Conservation (phyloP, 225 moss, liverwort and hornwort genomes). For the Thuidium tamariscinum region DNA sequence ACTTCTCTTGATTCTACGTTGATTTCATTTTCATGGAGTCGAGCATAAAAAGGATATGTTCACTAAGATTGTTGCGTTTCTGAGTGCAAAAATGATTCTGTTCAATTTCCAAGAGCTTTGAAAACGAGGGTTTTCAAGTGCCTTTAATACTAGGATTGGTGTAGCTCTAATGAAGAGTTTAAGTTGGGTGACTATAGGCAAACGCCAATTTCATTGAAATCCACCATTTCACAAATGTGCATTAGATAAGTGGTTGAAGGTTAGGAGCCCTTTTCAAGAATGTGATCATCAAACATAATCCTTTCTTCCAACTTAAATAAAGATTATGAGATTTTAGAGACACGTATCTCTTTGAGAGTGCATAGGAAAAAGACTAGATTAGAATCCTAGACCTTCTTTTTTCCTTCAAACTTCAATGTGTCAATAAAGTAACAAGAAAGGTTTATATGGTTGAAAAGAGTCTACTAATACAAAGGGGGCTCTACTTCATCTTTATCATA, state of each 20-base stretch:
- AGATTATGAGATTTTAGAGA: background rate
- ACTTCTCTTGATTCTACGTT: background rate
- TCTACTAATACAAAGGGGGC: accelerated
- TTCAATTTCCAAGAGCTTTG: background rate
- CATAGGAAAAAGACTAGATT: accelerated
- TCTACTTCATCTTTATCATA: background rate
- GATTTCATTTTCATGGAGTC: background rate
- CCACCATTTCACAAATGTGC: background rate
- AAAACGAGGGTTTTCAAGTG: background rate
- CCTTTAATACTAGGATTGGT: background rate
- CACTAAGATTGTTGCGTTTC: background rate
- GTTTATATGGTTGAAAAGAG: background rate
- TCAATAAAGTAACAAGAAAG: no score
- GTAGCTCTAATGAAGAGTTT: background rate
- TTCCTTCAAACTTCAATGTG: background rate
- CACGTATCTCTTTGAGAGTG: accelerated
- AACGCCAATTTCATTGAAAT: background rate
- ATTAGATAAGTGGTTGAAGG: background rate
- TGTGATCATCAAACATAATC: background rate
- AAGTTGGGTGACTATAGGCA: background rate
- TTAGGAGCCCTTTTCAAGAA: accelerated
- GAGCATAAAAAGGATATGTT: background rate
- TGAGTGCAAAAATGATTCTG: background rate
- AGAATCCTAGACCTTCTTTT: accelerated
- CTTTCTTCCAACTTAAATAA: background rate